Evolutionary conservation across 1,284 basidiomycete species (phyloP), one percentile per base, ranked within the genome.

Genomic region (Inonotus obliquus): DNA sequence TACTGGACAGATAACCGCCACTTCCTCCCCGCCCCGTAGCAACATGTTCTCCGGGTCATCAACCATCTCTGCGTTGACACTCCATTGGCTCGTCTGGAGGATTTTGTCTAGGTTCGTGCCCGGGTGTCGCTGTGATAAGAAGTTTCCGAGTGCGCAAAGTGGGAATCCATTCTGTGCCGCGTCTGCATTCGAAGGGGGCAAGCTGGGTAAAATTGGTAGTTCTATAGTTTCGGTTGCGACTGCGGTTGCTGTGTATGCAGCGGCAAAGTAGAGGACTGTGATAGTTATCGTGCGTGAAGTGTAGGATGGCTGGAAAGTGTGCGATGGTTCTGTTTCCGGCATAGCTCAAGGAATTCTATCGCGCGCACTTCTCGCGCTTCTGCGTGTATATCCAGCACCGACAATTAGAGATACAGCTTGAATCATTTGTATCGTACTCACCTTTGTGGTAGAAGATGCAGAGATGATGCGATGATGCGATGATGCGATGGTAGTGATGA

Each of bases 1-100:
- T 0, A 93, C 91, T 3, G 89, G 91, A 66, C 88, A 89, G 53
- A 94, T 92, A 35, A 92, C 79, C 21, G 86, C 90, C 3, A 92
- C 83, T 67, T 90, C 87, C 70, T 93, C 89, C 13, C 89, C 90
- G 9, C 88, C 88, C 41, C 73, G 79, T 51, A 93, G 70, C 17
- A 76, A 60, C 17, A 81, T 73, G 23, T 11, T 27, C 11, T 76
- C 73, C 2, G 79, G 77, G 63, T 85, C 78, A n/a, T 86, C 83
- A 11, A 91, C 81, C 87, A 91, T 90, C 72, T 90, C 89, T 57
- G 82, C 86, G 69, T 92, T 77, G 3, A 92, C 87, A 69, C 88
- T 89, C 89, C 91, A 92, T 69, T 81, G 81, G 67, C 86, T 87
- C 41, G 75, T 73, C 59, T 77, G 71, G 38, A 92, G 74, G 21